Evolutionary conservation across 2,329 filamentous ascomycete genomes (phyloP).

Genomic region (Hymenoscyphus repandus): DNA sequence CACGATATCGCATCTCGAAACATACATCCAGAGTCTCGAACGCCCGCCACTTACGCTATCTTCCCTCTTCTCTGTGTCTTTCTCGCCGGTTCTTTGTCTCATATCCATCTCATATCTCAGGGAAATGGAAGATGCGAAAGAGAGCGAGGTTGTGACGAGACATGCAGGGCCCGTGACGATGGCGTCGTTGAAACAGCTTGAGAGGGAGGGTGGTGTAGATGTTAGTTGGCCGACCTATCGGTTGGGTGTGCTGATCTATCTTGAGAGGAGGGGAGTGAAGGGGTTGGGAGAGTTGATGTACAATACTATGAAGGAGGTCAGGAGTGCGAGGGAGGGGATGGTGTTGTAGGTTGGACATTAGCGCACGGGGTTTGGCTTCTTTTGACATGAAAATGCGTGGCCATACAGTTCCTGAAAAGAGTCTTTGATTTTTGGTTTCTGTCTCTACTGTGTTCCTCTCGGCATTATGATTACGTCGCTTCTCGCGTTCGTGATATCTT

Average conservation of each 20-base stretch:
- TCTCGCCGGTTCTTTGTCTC: slow-evolving; percentile 51
- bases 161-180: slow-evolving; percentile 68
- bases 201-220: slow-evolving; percentile 58
- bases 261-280: slow-evolving; percentile 57
- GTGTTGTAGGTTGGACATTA: background rate
- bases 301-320: slow-evolving; percentile 73
- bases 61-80: slow-evolving; percentile 52
- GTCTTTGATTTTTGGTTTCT: too few relatives aligned
- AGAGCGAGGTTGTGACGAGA: slow-evolving; percentile 38
- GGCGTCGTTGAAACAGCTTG: slow-evolving; percentile 56
- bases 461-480: background rate
- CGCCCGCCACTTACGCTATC: slow-evolving; percentile 38
- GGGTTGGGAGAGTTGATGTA: slow-evolving; percentile 71
- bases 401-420: too few relatives aligned
- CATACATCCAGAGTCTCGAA: slow-evolving; percentile 44
- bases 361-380: too few relatives aligned
- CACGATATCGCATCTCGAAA: slow-evolving; percentile 41
- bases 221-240: slow-evolving; percentile 72
- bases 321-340: slow-evolving; percentile 32
- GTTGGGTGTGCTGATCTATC: slow-evolving; percentile 62
- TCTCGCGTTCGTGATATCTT: background rate
- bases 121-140: slow-evolving; percentile 50
- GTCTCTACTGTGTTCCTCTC: too few relatives aligned
- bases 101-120: slow-evolving; percentile 51
- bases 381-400: too few relatives aligned